phyloP scores from a whole-genome alignment of 2,329 filamentous ascomycete species.

The Myotisia sp. region DNA sequence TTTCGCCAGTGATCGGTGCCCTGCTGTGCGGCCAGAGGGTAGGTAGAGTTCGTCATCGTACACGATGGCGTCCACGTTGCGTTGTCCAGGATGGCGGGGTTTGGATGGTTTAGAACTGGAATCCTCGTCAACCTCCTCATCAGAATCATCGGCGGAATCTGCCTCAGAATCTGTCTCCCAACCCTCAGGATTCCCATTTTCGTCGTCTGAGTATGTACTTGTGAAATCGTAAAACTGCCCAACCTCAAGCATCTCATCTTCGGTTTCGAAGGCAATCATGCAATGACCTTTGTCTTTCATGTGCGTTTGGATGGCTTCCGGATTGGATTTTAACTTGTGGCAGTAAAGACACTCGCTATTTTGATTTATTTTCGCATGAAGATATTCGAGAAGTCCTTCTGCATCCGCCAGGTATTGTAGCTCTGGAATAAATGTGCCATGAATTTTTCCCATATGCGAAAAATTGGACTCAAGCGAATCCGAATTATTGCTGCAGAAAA shows the following conservation, averaged over 20 bases:
- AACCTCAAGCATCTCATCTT: constrained; percentile 83
- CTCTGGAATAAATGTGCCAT: constrained; percentile 94
- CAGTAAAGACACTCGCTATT: constrained; percentile 79
- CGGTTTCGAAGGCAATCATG: constrained; percentile 81
- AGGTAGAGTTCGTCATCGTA: constrained; percentile 91
- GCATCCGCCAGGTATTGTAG: constrained; percentile 67
- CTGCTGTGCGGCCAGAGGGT: constrained; percentile 74
- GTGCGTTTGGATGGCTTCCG: constrained; percentile 76
- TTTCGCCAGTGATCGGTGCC: constrained; percentile 70
- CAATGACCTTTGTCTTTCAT: constrained; percentile 96
- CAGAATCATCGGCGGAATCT: constrained; percentile 74
- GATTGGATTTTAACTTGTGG: constrained; percentile 63
- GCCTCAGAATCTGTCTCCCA: constrained; percentile 86
- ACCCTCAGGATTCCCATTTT: constrained; percentile 43
- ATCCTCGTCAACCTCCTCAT: constrained; percentile 65
- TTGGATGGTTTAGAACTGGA: constrained; percentile 54
- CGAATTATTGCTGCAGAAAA: constrained; percentile 87
- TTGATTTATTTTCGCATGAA: constrained; percentile 67
- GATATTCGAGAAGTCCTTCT: constrained; percentile 62
- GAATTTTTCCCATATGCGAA: constrained; percentile 78
- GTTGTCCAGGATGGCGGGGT: constrained; percentile 61
- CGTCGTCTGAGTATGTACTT: constrained; percentile 80
- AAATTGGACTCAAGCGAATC: constrained; percentile 62
- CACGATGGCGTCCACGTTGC: constrained; percentile 66
- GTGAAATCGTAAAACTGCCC: constrained; percentile 96